phyloP scores from a whole-genome alignment of 441 rosid genomes.

The Sinapis alba region DNA sequence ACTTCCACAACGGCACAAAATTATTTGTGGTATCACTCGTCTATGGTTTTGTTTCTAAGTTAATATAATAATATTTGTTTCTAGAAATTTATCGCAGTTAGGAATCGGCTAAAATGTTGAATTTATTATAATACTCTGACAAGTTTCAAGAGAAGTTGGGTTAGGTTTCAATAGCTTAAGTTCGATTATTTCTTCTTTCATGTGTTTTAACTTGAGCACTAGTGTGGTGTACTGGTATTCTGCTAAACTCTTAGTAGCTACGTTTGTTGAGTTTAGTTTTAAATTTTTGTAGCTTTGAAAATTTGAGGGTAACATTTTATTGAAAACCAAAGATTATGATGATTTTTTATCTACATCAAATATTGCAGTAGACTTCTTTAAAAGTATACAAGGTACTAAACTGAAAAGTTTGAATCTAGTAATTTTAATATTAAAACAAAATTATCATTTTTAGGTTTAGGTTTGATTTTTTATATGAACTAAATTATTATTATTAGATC shows the following conservation, averaged over 20 bases:
- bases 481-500: too few relatives aligned
- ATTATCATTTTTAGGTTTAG: too few relatives aligned
- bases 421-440: neutral
- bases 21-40: constrained; percentile 1
- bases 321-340: neutral
- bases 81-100: constrained; percentile 10
- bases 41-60: neutral
- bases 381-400: neutral
- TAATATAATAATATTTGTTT: neutral
- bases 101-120: constrained; percentile 2
- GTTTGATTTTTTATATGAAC: too few relatives aligned
- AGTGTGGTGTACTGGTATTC: neutral
- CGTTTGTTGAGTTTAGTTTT: too few relatives aligned
- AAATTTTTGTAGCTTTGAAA: neutral
- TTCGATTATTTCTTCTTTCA: neutral
- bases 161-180: constrained; percentile 12
- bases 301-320: neutral
- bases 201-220: neutral
- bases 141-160: constrained; percentile 4
- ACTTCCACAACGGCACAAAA: constrained; percentile 22
- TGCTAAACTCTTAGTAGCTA: neutral
- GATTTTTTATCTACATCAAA: neutral
- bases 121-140: constrained; percentile 10
- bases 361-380: neutral
- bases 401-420: neutral